Evolutionary conservation across 2,329 filamentous ascomycete genomes (phyloP), one percentile per base, ranked within the genome.

Genomic region (Colletotrichum magnum): DNA sequence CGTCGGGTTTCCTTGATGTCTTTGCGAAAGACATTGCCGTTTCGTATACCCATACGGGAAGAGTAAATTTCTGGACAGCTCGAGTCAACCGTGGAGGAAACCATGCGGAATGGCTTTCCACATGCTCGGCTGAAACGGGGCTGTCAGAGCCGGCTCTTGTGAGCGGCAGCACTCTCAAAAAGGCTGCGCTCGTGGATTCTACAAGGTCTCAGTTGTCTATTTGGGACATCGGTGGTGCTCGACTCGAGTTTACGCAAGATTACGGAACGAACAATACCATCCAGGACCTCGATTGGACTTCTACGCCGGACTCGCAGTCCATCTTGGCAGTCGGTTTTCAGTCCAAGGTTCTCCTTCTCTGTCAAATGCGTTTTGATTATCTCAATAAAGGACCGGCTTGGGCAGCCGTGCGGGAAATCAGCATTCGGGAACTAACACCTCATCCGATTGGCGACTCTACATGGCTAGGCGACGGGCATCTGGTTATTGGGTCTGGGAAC

Each of bases 361-460:
- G 93, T 6, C 94, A 98, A 77, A 90, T 97, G 82, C 92, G 95
- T 13, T 98, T 96, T 76, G 94, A 97, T 79, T 97, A 97, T 77
- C 85, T 97, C 18, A 94, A 95, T 75, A 92, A 93, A 70, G 92
- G 93, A 1, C 93, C 94, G n/a, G 94, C 94, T 0, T 98, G 95
- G 95, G 92, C 93, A 1, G 87, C 92, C 26, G 92, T 98, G 68
- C 87, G 93, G 53, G 93, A 97, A 77, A 93, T 98, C 65, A 90
- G 87, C 74, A 95, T 94, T 68, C 88, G 92, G 71, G 91, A 95
- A 68, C 84, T 94, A 45, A 97, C 94, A 13, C 93, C 94, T 32
- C 94, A 97, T 78, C 93, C 94, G 0, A 97, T 98, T 58, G 95
- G 94, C 2, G 95, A 98, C 77, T 97, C 94, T 1, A 94, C 94